Evolutionary conservation across 2,329 filamentous ascomycete genomes (phyloP), one percentile per base, ranked within the genome.

Genomic region (Aspergillus sp.): DNA sequence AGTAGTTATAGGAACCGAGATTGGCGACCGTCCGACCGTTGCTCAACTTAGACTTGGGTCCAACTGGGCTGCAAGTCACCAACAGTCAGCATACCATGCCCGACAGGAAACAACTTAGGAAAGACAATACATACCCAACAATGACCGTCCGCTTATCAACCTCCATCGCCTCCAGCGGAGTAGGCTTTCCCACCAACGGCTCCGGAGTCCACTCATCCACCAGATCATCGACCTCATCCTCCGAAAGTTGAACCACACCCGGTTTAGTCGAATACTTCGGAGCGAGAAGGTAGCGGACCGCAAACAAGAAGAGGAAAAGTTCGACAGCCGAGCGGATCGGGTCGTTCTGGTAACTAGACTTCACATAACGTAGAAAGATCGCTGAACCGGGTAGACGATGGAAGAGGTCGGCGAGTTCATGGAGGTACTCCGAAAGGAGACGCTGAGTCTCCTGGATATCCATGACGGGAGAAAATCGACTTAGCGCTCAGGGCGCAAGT

Each of bases 181-280:
- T 93, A 64, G 88, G 86, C 23, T 87, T 82, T 5, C 88, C 82
- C 25, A 97, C 94, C 47, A 99, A 84, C 13, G 95, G 93, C 77
- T 99, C 95, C 0, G 95, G 96, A 7, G 88, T 89, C 95, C 95
- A 99, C 68, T 99, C 95, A 58, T 96, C 93, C 47, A 99, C 90
- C 61, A 99, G 80, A 72, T 99, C 95, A 72, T 99, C 95, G 68
- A 99, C 96, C 80, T 99, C 95, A 86, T 96, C 92, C 76, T 97
- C 93, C 8, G 89, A 90, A 63, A 99, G 82, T 70, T 91, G 90
- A 64, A 98, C 92, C 69, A 92, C 92, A 71, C 92, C 95, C 68
- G 91, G 90, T 75, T 93, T 94, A 73, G 93, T 97, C 65, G 91
- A 92, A 79, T 99, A 99, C 56, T 91, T 92, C 0, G 94, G 93